Conservation (phyloP, 495 filamentous ascomycete species). For the Trichoderma erinaceum region DNA sequence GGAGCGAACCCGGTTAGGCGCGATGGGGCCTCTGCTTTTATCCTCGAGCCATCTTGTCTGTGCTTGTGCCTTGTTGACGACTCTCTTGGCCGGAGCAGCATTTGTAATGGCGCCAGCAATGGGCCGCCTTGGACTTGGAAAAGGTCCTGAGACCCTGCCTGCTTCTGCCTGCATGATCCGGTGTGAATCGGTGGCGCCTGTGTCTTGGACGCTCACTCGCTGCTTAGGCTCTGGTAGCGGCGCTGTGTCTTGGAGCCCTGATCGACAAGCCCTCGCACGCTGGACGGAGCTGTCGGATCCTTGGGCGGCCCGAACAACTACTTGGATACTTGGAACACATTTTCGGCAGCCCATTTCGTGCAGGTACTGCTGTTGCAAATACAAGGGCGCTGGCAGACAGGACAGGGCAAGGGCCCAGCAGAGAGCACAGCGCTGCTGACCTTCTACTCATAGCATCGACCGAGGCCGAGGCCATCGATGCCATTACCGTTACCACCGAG, state of each 20-base stretch:
- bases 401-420: not conserved
- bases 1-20: constrained; percentile 4
- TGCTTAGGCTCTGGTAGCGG: not conserved
- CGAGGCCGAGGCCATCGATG: not conserved
- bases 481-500: not conserved
- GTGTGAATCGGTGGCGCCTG: constrained; percentile 5
- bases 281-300: constrained; percentile 7
- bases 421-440: not conserved
- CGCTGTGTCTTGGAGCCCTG: not conserved
- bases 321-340: not conserved
- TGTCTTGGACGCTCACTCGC: not conserved
- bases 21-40: not conserved
- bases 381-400: not conserved
- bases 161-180: constrained; percentile 2
- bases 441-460: not conserved
- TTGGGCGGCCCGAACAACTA: not conserved
- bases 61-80: not conserved
- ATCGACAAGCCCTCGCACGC: constrained; percentile 7
- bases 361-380: not conserved
- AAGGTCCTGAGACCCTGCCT: constrained; percentile 3
- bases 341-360: not conserved
- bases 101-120: constrained; percentile 3
- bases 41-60: not conserved
- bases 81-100: not conserved
- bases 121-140: not conserved